Evolutionary conservation across 2,329 filamentous ascomycete genomes (phyloP), one percentile per base, ranked within the genome.

Genomic region (Sphaerulina populicola): DNA sequence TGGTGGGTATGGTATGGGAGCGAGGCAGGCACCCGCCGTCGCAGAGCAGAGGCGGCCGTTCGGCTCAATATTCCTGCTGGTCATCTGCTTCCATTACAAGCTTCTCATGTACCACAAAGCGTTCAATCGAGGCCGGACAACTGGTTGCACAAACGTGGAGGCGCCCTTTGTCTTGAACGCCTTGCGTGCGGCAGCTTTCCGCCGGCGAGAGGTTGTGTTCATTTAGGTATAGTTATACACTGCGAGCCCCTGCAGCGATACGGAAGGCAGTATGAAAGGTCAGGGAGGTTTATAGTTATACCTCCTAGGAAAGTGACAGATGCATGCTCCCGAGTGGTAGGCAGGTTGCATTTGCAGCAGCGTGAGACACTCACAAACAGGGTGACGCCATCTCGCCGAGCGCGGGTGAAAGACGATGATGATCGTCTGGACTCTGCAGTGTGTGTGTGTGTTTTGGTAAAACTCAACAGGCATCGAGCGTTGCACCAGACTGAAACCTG

Each of bases 221-320:
- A 5, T n/a, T 12, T n/a, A n/a, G n/a, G n/a, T n/a, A n/a, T n/a
- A n/a, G n/a, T n/a, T n/a, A n/a, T n/a, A n/a, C 12, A 35, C 27
- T 42, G 51, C 41, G 21, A 45, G 41, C 38, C 42, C 47, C 51
- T 53, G 51, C 51, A 45, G 43, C 51, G 21, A 49, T 11, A 37
- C 40, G 23, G 27, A 27, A 30, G 31, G 10, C 39, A 35, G 41
- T 31, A 42, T 23, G 18, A n/a, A 27, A n/a, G n/a, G n/a, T n/a
- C n/a, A n/a, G n/a, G n/a, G n/a, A n/a, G n/a, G n/a, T n/a, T n/a
- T n/a, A n/a, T n/a, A n/a, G n/a, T n/a, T n/a, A n/a, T n/a, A n/a
- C n/a, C n/a, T n/a, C n/a, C n/a, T n/a, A 23, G n/a, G 31, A 18
- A 47, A 53, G 35, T 54, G 52, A 54, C 52, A 54, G 47, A 46